Conservation (phyloP, 192 early-diverging fungal species). For the Coemansia sp. region DNA sequence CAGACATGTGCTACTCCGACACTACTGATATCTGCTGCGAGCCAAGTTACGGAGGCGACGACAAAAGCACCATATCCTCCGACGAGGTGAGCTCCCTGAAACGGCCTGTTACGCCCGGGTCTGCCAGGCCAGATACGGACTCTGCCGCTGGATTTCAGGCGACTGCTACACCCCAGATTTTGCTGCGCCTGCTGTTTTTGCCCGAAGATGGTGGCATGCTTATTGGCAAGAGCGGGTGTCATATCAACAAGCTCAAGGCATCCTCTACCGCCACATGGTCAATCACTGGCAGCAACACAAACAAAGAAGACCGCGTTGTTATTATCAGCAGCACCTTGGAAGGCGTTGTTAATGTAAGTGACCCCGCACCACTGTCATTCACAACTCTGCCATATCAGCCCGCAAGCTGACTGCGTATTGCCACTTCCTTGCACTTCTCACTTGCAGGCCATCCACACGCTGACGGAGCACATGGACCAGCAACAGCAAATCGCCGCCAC, state of each 20-base stretch:
- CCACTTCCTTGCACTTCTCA: neutral
- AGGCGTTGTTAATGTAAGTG: slow-evolving; percentile 35
- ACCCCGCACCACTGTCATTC: neutral
- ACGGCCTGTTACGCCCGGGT: neutral
- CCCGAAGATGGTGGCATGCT: slow-evolving; percentile 45
- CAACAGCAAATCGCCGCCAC: slow-evolving; percentile 1
- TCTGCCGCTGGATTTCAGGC: neutral
- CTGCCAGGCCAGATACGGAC: neutral
- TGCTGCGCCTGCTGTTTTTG: slow-evolving; percentile 30
- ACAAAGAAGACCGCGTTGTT: slow-evolving; percentile 36
- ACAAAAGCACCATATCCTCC: neutral
- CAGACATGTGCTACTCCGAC: neutral
- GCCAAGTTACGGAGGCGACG: neutral
- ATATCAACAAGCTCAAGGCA: slow-evolving; percentile 48
- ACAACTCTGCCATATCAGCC: neutral
- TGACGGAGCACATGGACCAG: slow-evolving; percentile 33
- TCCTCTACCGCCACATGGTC: slow-evolving; percentile 27
- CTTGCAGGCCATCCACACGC: slow-evolving; percentile 25
- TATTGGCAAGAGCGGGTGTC: slow-evolving; percentile 45
- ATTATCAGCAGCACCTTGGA: slow-evolving; percentile 20
- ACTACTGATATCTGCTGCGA: neutral
- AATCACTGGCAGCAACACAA: slow-evolving; percentile 21
- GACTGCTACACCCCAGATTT: neutral
- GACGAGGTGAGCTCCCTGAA: neutral
- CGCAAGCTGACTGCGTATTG: neutral